A percentile compares a stretch with the other conserved stretches of the same genome.
Conservation (phyloP, 2,329 filamentous ascomycete species). For the Aspergillus awamori region DNA sequence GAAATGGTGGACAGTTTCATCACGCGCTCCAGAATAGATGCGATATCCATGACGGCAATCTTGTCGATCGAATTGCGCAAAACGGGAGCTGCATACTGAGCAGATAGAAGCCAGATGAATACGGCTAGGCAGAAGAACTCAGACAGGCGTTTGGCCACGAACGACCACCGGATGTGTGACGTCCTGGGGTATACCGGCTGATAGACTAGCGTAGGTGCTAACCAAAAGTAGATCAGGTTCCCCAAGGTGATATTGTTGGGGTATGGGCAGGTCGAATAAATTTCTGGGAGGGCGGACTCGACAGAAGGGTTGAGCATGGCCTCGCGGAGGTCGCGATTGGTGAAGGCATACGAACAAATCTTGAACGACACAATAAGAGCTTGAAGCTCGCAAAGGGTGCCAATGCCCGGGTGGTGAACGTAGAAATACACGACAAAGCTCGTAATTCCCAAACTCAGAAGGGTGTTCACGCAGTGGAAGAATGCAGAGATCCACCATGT, state of each 20-base stretch:
- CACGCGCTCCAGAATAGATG: conserved; percentile 82
- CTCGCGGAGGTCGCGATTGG: conserved; percentile 91
- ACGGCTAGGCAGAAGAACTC: conserved; percentile 78
- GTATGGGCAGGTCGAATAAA: conserved; percentile 84
- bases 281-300: conserved; percentile 71
- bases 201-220: conserved; percentile 93
- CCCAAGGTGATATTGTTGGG: conserved; percentile 84
- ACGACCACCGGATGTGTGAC: conserved; percentile 78
- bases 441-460: conserved; percentile 76
- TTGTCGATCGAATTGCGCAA: conserved; percentile 87
- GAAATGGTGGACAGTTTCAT: conserved; percentile 96
- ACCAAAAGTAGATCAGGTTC: conserved; percentile 96
- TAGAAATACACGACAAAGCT: conserved; percentile 86
- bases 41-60: conserved; percentile 76
- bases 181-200: conserved; percentile 95
- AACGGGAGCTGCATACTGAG: conserved; percentile 90
- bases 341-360: conserved; percentile 92
- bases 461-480: conserved; percentile 81
- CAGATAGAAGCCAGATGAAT: conserved; percentile 93
- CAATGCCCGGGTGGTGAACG: conserved; percentile 91
- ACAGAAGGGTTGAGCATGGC: conserved; percentile 78
- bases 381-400: conserved; percentile 86
- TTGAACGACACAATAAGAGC: conserved; percentile 96
- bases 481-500: conserved; percentile 82
- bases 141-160: conserved; percentile 78